Evolutionary conservation across 495 filamentous ascomycete species (phyloP).

Genomic region (Pseudotulostoma volvatum): DNA sequence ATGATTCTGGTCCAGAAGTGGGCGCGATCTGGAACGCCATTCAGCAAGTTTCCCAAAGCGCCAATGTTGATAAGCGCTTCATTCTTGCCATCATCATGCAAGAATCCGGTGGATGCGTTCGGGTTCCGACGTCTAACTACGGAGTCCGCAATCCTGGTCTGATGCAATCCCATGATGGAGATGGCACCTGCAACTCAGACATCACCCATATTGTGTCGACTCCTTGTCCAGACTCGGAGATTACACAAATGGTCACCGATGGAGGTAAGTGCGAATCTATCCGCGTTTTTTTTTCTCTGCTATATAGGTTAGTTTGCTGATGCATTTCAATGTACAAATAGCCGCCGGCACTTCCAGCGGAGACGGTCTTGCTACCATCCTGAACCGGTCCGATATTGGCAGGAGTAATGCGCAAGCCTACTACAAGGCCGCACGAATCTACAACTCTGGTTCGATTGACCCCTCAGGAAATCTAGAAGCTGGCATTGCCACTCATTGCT

Average conservation of each 20-base stretch:
- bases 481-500: slow-evolving; percentile 38
- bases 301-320: slow-evolving; percentile 5
- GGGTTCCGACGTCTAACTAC: slow-evolving; percentile 30
- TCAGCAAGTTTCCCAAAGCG: slow-evolving; percentile 16
- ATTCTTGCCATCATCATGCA: slow-evolving; percentile 43
- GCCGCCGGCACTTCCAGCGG: slow-evolving; percentile 21
- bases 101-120: slow-evolving; percentile 42
- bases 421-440: slow-evolving; percentile 37
- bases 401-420: slow-evolving; percentile 12
- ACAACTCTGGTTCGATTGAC: slow-evolving; percentile 40
- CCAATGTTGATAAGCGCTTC: slow-evolving; percentile 37
- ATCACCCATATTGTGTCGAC: slow-evolving; percentile 10
- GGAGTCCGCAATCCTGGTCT: slow-evolving; percentile 36
- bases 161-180: slow-evolving; percentile 38
- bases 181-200: slow-evolving; percentile 26
- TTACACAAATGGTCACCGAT: slow-evolving; percentile 34
- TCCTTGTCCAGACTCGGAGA: slow-evolving; percentile 30
- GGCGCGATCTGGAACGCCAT: slow-evolving; percentile 24
- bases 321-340: slow-evolving; percentile 9
- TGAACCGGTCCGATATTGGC: slow-evolving; percentile 13
- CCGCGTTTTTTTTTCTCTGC: background rate
- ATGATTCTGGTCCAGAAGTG: slow-evolving; percentile 17
- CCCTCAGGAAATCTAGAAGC: slow-evolving; percentile 28
- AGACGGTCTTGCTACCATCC: slow-evolving; percentile 27
- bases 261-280: slow-evolving; percentile 11